Conservation (phyloP, 441 rosid species). For the Rhodomyrtus psidioides region DNA sequence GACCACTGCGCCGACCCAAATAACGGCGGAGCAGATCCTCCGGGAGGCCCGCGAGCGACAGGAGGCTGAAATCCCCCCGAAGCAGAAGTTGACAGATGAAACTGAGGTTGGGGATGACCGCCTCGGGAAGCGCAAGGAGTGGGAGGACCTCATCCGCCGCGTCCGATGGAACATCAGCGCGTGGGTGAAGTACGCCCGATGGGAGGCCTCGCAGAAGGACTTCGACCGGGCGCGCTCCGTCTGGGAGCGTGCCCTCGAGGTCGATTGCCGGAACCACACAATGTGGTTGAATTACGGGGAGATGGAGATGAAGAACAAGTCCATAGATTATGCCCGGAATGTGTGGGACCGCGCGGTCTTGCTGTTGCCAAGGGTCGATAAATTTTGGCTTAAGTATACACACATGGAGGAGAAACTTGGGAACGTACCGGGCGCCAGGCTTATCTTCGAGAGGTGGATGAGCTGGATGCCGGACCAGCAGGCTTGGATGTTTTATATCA, state of each 20-base stretch:
- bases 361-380: constrained; percentile 71
- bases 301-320: constrained; percentile 83
- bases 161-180: constrained; percentile 58
- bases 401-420: constrained; percentile 94
- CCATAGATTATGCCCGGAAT: constrained; percentile 66
- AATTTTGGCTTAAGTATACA: constrained; percentile 83
- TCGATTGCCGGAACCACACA: constrained; percentile 66
- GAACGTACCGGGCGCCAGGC: constrained; percentile 71
- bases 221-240: constrained; percentile 75
- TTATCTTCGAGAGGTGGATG: constrained; percentile 86
- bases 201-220: constrained; percentile 90
- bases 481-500: constrained; percentile 75
- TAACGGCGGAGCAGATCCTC: constrained; percentile 85
- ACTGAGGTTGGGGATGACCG: constrained; percentile 72
- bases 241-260: constrained; percentile 81
- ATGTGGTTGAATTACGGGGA: constrained; percentile 87
- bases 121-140: constrained; percentile 63
- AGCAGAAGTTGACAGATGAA: constrained; percentile 68
- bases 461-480: constrained; percentile 77
- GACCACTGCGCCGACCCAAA: constrained; percentile 75
- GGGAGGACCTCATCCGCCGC: constrained; percentile 65
- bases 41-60: constrained; percentile 81
- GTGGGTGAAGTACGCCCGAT: constrained; percentile 76
- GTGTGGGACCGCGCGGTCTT: constrained; percentile 84
- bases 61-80: constrained; percentile 81